Percentiles rank a stretch among this genome's conserved stretches.
These are phyloP conservation scores for Trifolium pratense DNA, from an alignment of 306 rosid genomes.

Conservation along the genomic window DNA sequence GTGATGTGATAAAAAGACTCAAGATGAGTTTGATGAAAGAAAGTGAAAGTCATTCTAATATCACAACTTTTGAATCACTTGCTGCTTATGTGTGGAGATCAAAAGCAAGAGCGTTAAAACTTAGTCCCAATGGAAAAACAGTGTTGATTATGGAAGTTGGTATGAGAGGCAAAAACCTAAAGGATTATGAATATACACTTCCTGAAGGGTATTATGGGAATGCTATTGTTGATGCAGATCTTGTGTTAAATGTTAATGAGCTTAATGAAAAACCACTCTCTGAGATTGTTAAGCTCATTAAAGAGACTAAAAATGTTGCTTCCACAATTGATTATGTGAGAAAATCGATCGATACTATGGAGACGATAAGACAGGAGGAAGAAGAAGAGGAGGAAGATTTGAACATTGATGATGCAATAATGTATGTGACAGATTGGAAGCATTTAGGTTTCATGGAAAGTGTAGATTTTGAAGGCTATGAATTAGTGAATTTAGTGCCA, in stretches of 20 bases:
- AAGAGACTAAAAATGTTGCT: slow-evolving; percentile 23
- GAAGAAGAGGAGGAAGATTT: background rate
- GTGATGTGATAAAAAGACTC: slow-evolving; percentile 40
- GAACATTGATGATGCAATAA: slow-evolving; percentile 27
- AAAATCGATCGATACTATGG: background rate
- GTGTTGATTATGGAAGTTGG: slow-evolving; percentile 27
- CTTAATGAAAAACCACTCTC: slow-evolving; percentile 33
- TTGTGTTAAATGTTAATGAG: slow-evolving; percentile 39
- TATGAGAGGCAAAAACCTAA: slow-evolving; percentile 26
- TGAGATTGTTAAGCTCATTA: slow-evolving; percentile 30
- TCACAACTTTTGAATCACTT: slow-evolving; percentile 48
- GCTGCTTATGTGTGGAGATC: slow-evolving; percentile 42
- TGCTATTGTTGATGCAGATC: slow-evolving; percentile 7
- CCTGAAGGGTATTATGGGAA: slow-evolving; percentile 59
- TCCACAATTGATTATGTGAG: slow-evolving; percentile 6
- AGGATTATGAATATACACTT: slow-evolving; percentile 37
- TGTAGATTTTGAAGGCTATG: slow-evolving; percentile 36
- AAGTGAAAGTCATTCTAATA: slow-evolving; percentile 1
- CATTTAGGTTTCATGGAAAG: slow-evolving; percentile 38
- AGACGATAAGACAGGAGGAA: background rate
- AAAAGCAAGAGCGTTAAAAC: slow-evolving; percentile 36
- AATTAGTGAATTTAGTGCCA: slow-evolving; percentile 23
- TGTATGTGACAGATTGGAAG: slow-evolving; percentile 44
- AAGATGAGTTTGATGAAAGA: slow-evolving; percentile 38
- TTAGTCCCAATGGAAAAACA: slow-evolving; percentile 37